A percentile compares a stretch with the other conserved stretches of the same genome.
Evolutionary conservation across 371 early-diverging fungal genomes (phyloP).

Genomic region (Dinochytrium kinnereticum): DNA sequence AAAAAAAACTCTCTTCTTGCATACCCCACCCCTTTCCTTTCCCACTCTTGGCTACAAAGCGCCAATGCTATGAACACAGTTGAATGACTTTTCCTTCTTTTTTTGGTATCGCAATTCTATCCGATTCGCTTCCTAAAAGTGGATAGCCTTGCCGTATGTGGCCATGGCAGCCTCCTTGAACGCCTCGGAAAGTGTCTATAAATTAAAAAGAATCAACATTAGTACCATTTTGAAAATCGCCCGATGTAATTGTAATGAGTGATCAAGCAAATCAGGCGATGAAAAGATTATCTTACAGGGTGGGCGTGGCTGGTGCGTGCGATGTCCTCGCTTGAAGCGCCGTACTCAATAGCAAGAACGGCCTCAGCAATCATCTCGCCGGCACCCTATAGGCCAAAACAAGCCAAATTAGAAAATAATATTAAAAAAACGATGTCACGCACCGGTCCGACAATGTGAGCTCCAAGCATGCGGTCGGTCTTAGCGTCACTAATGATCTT

Average conservation of each 20-base stretch:
- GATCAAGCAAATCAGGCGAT: background rate
- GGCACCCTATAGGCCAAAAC: constrained; percentile 65
- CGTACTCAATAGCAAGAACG: constrained; percentile 96
- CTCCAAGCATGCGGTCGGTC: constrained; percentile 95
- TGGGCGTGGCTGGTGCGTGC: constrained; percentile 98
- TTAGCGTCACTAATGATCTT: constrained; percentile 96
- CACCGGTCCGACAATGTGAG: constrained; percentile 94
- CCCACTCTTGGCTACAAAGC: background rate
- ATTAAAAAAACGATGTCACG: constrained; percentile 4
- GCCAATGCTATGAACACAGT: background rate
- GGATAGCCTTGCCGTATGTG: constrained; percentile 69
- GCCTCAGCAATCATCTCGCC: constrained; percentile 99
- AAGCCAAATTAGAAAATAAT: background rate
- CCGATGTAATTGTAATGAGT: background rate
- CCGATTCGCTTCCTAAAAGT: constrained; percentile 37
- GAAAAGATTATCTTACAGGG: constrained; percentile 54
- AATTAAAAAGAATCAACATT: constrained; percentile 10
- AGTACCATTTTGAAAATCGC: background rate
- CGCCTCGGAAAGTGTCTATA: constrained; percentile 89
- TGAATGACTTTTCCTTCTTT: background rate
- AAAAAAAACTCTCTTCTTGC: too few relatives aligned
- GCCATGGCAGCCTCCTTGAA: constrained; percentile 98
- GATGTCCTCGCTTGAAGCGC: constrained; percentile 94
- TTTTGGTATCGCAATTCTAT: background rate
- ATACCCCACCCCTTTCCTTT: background rate